Percentiles rank a stretch among this genome's conserved stretches.
Evolutionary conservation across 1,139 yeast genomes (phyloP).

Genomic region (Scheffersomyces stambukii): DNA sequence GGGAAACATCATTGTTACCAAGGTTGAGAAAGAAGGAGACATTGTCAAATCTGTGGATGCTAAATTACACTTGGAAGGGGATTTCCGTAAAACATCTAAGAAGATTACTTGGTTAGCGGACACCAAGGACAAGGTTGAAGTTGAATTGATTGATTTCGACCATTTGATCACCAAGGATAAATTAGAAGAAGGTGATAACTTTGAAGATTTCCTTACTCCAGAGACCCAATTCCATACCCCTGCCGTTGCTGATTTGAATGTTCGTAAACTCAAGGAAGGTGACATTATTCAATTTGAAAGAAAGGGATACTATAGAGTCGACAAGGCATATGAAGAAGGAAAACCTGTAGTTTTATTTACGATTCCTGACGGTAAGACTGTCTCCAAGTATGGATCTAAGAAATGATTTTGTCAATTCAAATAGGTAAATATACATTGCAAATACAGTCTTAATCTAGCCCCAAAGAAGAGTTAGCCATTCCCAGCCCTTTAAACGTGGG

Average conservation of each 20-base stretch:
- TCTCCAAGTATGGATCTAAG: constrained; percentile 73
- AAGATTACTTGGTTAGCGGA: constrained; percentile 95
- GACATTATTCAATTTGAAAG: constrained; percentile 94
- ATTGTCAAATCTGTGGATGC: constrained; percentile 66
- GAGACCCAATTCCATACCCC: constrained; percentile 78
- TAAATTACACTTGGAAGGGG: constrained; percentile 88
- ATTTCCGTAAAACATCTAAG: constrained; percentile 94
- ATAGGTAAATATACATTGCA: constrained; percentile 2
- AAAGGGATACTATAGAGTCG: constrained; percentile 93
- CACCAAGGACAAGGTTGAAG: constrained; percentile 63
- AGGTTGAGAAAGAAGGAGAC: constrained; percentile 60
- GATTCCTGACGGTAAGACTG: constrained; percentile 94
- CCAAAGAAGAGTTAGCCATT: constrained; percentile 21
- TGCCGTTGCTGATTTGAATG: constrained; percentile 80
- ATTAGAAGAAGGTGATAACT: constrained; percentile 90
- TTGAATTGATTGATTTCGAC: constrained; percentile 88
- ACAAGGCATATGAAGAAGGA: constrained; percentile 54
- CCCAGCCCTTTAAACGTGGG: constrained; percentile 23
- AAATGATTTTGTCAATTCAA: constrained; percentile 15
- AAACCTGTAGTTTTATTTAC: constrained; percentile 79
- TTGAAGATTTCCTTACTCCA: constrained; percentile 89
- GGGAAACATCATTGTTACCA: constrained; percentile 89
- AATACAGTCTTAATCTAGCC: no score
- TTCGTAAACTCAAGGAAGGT: constrained; percentile 72
- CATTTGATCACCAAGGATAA: constrained; percentile 95